phyloP scores from a whole-genome alignment of 441 rosid species.

The Arabidopsis hybrid region DNA sequence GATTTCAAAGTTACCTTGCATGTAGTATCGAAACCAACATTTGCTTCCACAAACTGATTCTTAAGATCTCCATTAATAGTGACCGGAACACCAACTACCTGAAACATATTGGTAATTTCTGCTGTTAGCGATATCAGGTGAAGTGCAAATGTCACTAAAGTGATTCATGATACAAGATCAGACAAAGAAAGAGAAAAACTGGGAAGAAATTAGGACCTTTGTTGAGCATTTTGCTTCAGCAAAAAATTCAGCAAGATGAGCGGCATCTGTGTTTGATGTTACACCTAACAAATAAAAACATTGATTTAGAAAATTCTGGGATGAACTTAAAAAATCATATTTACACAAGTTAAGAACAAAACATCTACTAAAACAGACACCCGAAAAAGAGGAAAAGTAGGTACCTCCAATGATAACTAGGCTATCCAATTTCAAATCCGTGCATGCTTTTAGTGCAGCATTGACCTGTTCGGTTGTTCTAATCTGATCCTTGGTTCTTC shows the following conservation, averaged over 20 bases:
- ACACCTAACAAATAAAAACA: conserved; percentile 62
- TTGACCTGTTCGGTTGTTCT: conserved; percentile 92
- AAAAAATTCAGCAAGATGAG: conserved; percentile 97
- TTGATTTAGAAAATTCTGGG: conserved; percentile 30
- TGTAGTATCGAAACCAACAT: conserved; percentile 97
- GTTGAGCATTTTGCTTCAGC: conserved; percentile 90
- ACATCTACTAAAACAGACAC: background rate
- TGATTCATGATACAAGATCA: background rate
- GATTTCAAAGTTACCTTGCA: conserved; percentile 70
- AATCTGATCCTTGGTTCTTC: conserved; percentile 97
- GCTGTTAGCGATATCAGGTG: background rate
- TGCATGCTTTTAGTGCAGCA: conserved; percentile 85
- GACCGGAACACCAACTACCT: conserved; percentile 99
- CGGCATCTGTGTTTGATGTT: conserved; percentile 98
- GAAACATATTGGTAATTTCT: conserved; percentile 20
- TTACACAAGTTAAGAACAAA: background rate
- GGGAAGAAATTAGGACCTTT: conserved; percentile 57
- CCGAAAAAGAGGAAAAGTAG: background rate
- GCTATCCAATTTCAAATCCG: conserved; percentile 87
- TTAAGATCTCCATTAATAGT: conserved; percentile 97
- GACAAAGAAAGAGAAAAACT: conserved; percentile 14
- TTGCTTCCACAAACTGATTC: conserved; percentile 95
- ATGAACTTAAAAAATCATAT: background rate
- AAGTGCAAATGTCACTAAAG: conserved; percentile 10
- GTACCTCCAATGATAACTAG: conserved; percentile 98